A percentile compares a stretch with the other conserved stretches of the same genome.
Conservation (phyloP, 176 grass and related monocot genomes). For the Puya raimondii region DNA sequence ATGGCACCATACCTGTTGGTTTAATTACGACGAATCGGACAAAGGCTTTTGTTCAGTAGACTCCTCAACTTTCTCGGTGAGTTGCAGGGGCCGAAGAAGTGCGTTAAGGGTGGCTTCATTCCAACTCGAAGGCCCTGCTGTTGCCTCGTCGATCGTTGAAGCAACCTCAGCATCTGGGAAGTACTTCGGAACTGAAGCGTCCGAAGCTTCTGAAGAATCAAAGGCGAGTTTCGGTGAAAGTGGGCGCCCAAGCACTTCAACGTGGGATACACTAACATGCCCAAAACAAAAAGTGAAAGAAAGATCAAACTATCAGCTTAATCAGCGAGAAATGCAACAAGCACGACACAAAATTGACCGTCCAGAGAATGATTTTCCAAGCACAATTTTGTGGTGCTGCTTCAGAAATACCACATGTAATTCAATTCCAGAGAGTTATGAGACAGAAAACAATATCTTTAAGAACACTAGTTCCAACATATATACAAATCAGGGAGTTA, state of each 20-base stretch:
- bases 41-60: no score
- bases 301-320: not conserved
- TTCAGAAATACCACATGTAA: no score
- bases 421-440: no score
- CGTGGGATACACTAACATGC: constrained; percentile 46
- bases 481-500: no score
- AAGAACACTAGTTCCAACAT: no score
- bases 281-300: not conserved
- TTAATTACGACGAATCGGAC: no score
- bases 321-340: not conserved
- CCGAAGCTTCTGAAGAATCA: constrained; percentile 20
- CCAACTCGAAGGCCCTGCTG: constrained; percentile 29
- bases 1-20: no score
- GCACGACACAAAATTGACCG: no score
- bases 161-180: constrained; percentile 3
- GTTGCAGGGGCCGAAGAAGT: constrained; percentile 21
- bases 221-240: constrained; percentile 46
- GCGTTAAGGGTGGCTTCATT: constrained; percentile 22
- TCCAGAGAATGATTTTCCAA: no score
- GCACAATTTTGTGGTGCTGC: no score
- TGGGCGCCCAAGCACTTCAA: constrained; percentile 48
- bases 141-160: not conserved
- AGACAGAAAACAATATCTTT: no score
- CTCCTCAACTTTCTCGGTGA: constrained; percentile 19
- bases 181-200: constrained; percentile 45